Base-by-base conservation (phyloP, 75 land plant species). In the Picea sitchensis region DNA sequence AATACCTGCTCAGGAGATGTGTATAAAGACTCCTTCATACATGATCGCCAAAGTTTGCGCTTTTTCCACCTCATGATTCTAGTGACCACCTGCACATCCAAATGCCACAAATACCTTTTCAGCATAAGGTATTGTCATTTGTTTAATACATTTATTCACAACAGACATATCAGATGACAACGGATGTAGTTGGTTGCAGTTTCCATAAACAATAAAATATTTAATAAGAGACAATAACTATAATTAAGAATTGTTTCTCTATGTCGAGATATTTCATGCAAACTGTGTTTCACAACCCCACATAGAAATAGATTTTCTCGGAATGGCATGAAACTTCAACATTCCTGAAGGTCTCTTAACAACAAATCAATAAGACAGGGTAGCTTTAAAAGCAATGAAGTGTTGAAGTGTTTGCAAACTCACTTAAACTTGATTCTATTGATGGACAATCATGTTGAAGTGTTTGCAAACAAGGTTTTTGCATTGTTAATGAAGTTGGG, bases 1-100 rank as follows among this genome's bases (percentile, higher is more conserved):
- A 17, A 36, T 77, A 94, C 97, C 93, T 92, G 95, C 79, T 92
- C 90, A 72, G 95, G 90, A 73, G 91, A 80, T 73, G 81, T 88
- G 56, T 80, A 81, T 18, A 80, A 81, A 54, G 81, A 72, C 11
- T 68, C 76, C 69, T 73, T 77, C 23, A 85, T 72, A 4, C 81
- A 58, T 63, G 76, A 77, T 73, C 83, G 84, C 65, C 80, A 67
- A 13, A 61, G 34, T 14, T 79, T 59, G 67, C 83, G 83, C 41
- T 68, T 59, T 13, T 78, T 58, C 63, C 87, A 80, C 30, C 81
- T 77, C 14, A 90, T 38, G 34, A 92, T 58, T 65, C 83, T 89
- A n/a, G 31, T 83, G 41, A 93, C 86, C 73, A 83, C 83, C 96
- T 93, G 87, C 76, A 74, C 69, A 67, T 21, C 26, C 64, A 83